These are phyloP conservation scores for Hagleromyces aurorensis DNA, from an alignment of 805 yeast species.

Conservation along the genomic window DNA sequence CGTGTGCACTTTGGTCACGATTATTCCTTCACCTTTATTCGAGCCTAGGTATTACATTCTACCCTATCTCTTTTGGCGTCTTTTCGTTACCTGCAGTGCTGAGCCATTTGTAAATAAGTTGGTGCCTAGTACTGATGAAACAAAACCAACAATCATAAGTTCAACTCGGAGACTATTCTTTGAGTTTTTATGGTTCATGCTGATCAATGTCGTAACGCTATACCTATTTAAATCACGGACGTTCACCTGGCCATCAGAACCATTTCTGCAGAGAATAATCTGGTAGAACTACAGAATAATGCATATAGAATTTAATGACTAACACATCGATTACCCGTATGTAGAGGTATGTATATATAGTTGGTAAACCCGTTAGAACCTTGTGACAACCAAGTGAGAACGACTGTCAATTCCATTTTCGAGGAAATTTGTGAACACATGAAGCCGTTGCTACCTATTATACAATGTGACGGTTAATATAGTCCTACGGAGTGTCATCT, in stretches of 20 bases:
- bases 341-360: too few species aligned
- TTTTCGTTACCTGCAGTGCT: slow-evolving; percentile 36
- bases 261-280: slow-evolving; percentile 65
- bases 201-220: slow-evolving; percentile 46
- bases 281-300: slow-evolving; percentile 44
- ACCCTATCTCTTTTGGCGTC: slow-evolving; percentile 71
- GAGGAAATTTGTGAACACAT: too few species aligned
- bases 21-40: slow-evolving; percentile 84
- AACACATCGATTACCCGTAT: neutral
- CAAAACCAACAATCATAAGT: slow-evolving; percentile 14
- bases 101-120: slow-evolving; percentile 31
- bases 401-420: too few species aligned
- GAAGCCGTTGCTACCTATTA: too few species aligned
- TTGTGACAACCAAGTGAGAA: too few species aligned
- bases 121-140: slow-evolving; percentile 12
- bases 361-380: too few species aligned
- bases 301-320: neutral
- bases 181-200: slow-evolving; percentile 58
- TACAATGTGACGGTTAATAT: too few species aligned
- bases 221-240: slow-evolving; percentile 51
- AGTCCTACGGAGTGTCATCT: too few species aligned
- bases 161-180: slow-evolving; percentile 33
- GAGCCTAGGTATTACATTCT: slow-evolving; percentile 90
- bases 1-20: slow-evolving; percentile 46
- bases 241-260: slow-evolving; percentile 62